Percentiles rank a stretch among this genome's conserved stretches.
Evolutionary conservation across 805 yeast genomes (phyloP).

Genomic region (Wickerhamomyces bisporus): DNA sequence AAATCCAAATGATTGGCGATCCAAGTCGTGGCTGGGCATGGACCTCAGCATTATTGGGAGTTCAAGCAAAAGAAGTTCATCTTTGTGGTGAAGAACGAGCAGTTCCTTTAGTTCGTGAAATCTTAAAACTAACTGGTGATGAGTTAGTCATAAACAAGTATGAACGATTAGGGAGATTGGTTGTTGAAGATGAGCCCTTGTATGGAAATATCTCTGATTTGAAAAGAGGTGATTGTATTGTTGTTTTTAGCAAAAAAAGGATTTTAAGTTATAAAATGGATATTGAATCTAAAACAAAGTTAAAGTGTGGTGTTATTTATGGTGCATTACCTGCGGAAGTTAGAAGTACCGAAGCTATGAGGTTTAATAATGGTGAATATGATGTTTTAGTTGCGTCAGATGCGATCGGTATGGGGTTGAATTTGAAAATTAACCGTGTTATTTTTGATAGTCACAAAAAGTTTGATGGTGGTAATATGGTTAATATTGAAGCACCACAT

Average conservation of each 20-base stretch:
- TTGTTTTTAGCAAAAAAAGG: slow-evolving; percentile 73
- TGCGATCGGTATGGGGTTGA: slow-evolving; percentile 97
- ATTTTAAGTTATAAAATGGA: slow-evolving; percentile 64
- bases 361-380: slow-evolving; percentile 73
- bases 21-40: slow-evolving; percentile 83
- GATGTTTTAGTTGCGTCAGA: slow-evolving; percentile 92
- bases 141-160: slow-evolving; percentile 65
- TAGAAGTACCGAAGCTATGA: slow-evolving; percentile 73
- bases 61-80: slow-evolving; percentile 78
- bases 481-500: slow-evolving; percentile 52
- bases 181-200: slow-evolving; percentile 42
- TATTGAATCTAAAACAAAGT: slow-evolving; percentile 58
- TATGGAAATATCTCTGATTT: slow-evolving; percentile 34
- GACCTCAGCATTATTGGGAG: slow-evolving; percentile 89
- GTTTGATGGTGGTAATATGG: slow-evolving; percentile 57
- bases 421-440: slow-evolving; percentile 75
- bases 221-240: slow-evolving; percentile 79
- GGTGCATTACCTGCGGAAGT: slow-evolving; percentile 97
- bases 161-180: slow-evolving; percentile 67
- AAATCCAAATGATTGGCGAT: slow-evolving; percentile 92
- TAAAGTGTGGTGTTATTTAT: slow-evolving; percentile 82
- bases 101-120: slow-evolving; percentile 55
- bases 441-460: slow-evolving; percentile 66
- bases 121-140: slow-evolving; percentile 75
- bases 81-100: slow-evolving; percentile 91